Percentiles rank a stretch among this genome's conserved stretches.
Conservation (phyloP, 257 asterid species). For the Solanum neorickii region DNA sequence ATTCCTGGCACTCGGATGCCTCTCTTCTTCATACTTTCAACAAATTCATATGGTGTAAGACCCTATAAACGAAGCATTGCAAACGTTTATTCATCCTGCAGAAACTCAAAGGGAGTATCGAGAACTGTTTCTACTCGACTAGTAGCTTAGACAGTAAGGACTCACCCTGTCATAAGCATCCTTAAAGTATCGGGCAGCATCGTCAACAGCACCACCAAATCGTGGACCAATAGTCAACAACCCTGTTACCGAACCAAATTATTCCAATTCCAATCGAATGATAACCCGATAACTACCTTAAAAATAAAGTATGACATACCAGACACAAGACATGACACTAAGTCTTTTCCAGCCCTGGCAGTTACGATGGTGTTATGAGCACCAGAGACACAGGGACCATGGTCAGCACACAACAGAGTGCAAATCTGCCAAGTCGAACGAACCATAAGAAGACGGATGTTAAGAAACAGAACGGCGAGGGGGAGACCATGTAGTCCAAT, state of each 20-base stretch:
- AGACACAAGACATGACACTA: slow-evolving; percentile 93
- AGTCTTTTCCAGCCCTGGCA: slow-evolving; percentile 97
- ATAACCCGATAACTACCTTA: background rate
- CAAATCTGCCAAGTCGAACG: slow-evolving; percentile 55
- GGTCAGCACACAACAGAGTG: slow-evolving; percentile 96
- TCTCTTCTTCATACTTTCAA: slow-evolving; percentile 97
- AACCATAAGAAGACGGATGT: background rate
- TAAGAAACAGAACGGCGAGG: background rate
- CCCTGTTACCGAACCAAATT: slow-evolving; percentile 36
- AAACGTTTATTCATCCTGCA: background rate
- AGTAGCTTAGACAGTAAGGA: background rate
- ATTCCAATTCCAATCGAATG: background rate
- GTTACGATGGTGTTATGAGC: slow-evolving; percentile 98
- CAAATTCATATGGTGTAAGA: slow-evolving; percentile 90
- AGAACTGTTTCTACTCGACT: background rate
- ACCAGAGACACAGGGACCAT: slow-evolving; percentile 99
- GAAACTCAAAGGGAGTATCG: background rate
- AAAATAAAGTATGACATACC: slow-evolving; percentile 29
- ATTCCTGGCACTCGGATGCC: slow-evolving; percentile 99
- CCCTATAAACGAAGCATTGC: slow-evolving; percentile 28
- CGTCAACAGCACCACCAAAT: slow-evolving; percentile 98
- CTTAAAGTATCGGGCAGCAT: slow-evolving; percentile 97
- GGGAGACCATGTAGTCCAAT: background rate
- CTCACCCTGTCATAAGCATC: slow-evolving; percentile 92
- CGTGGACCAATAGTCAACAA: slow-evolving; percentile 96